These are phyloP conservation scores for Cinnamomum micranthum DNA, from an alignment of 164 flowering plant species.

Conservation along the genomic window DNA sequence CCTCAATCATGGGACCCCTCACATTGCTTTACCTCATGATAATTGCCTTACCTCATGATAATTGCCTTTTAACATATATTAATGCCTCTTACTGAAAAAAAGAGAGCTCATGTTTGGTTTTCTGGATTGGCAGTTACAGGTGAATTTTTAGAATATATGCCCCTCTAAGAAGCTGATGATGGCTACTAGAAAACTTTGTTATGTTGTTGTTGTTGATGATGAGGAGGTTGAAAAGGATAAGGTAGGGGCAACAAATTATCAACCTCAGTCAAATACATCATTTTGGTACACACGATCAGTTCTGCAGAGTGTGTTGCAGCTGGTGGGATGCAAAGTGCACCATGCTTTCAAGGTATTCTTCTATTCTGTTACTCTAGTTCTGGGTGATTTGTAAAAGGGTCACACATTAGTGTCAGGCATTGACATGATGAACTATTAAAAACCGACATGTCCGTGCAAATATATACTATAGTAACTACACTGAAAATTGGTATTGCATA, in stretches of 20 bases:
- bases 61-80: not conserved
- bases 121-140: not conserved
- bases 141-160: not conserved
- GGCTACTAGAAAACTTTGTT: slow-evolving; percentile 12
- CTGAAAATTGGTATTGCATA: too few species aligned
- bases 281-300: slow-evolving; percentile 20
- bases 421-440: not conserved
- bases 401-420: not conserved
- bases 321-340: slow-evolving; percentile 29
- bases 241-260: slow-evolving; percentile 6
- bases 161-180: not conserved
- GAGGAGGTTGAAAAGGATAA: slow-evolving; percentile 5
- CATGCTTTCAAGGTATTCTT: slow-evolving; percentile 28
- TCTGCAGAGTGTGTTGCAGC: slow-evolving; percentile 26
- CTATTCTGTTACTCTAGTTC: not conserved
- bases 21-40: not conserved
- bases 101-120: not conserved
- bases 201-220: slow-evolving; percentile 17
- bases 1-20: not conserved
- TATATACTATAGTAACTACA: too few species aligned
- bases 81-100: not conserved
- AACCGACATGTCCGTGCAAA: too few species aligned
- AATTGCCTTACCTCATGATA: not conserved
- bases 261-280: slow-evolving; percentile 5
- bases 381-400: not conserved